Conservation (phyloP, 1,139 yeast species). For the Diutina catenulata region DNA sequence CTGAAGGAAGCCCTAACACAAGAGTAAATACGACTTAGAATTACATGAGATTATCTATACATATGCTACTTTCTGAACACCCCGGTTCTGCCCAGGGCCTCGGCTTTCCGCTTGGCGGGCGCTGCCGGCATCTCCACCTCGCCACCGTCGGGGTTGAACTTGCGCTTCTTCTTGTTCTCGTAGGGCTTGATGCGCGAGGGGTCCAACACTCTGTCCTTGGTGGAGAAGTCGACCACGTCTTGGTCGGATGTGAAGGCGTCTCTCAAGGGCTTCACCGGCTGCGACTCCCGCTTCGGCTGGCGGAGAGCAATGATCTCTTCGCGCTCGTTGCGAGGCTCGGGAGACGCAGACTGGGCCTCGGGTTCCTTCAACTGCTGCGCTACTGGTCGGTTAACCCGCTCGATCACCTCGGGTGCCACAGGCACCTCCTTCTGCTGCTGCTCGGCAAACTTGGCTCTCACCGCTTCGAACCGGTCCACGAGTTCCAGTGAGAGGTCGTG, state of each 20-base stretch:
- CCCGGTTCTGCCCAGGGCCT: neutral
- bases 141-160: neutral
- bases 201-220: neutral
- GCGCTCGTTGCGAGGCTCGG: neutral
- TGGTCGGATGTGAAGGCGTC: no score
- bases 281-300: no score
- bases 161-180: neutral
- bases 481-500: no score
- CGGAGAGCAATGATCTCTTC: conserved; percentile 3
- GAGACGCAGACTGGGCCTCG: neutral
- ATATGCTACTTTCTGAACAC: neutral
- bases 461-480: neutral
- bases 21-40: neutral
- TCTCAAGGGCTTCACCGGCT: neutral
- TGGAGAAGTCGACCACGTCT: neutral
- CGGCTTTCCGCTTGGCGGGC: neutral
- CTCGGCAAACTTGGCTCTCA: neutral
- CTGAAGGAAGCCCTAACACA: conserved; percentile 19
- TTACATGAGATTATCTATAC: neutral
- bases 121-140: neutral
- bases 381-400: neutral
- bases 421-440: neutral
- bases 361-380: neutral
- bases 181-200: neutral
- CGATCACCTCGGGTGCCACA: neutral